Evolutionary conservation across 208 protist genomes (phyloP).

Genomic region (Leptomonas pyrrhocoris): DNA sequence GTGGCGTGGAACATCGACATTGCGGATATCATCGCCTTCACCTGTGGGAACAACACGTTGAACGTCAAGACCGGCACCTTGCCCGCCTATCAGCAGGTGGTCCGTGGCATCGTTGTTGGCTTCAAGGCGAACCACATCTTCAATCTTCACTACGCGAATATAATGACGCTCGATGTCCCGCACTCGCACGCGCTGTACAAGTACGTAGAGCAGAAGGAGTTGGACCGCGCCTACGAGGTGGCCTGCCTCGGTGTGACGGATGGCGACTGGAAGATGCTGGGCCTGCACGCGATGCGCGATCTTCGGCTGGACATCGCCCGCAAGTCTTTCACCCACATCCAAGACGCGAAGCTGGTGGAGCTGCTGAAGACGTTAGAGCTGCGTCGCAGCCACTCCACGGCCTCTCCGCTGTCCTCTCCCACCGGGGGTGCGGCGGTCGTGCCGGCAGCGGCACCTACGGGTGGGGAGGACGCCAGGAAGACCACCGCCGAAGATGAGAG

Average conservation of each 20-base stretch:
- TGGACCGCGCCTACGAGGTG: slow-evolving; percentile 88
- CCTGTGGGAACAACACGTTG: slow-evolving; percentile 72
- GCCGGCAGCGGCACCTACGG: background rate
- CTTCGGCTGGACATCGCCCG: slow-evolving; percentile 92
- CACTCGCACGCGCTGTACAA: slow-evolving; percentile 91
- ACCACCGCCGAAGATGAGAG: slow-evolving; percentile 5
- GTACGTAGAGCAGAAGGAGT: slow-evolving; percentile 93
- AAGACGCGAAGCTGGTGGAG: slow-evolving; percentile 93
- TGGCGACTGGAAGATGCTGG: slow-evolving; percentile 94
- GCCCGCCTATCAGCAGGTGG: slow-evolving; percentile 92
- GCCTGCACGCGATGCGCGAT: slow-evolving; percentile 89
- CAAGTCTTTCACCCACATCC: slow-evolving; percentile 92
- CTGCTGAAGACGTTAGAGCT: slow-evolving; percentile 91
- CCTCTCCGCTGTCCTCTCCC: background rate
- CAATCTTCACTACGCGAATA: slow-evolving; percentile 82
- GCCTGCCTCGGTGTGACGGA: slow-evolving; percentile 95
- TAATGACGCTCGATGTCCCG: slow-evolving; percentile 94
- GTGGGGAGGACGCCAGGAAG: background rate
- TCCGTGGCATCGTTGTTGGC: slow-evolving; percentile 94
- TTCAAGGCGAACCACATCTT: slow-evolving; percentile 96
- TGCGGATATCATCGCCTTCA: slow-evolving; percentile 96
- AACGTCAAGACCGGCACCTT: slow-evolving; percentile 95
- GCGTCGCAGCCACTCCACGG: slow-evolving; percentile 43
- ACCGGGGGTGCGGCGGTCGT: slow-evolving; percentile 11
- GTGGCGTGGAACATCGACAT: slow-evolving; percentile 95